These are phyloP conservation scores for Boletus eberwhitei DNA, from an alignment of 768 basidiomycete species.

Conservation along the genomic window DNA sequence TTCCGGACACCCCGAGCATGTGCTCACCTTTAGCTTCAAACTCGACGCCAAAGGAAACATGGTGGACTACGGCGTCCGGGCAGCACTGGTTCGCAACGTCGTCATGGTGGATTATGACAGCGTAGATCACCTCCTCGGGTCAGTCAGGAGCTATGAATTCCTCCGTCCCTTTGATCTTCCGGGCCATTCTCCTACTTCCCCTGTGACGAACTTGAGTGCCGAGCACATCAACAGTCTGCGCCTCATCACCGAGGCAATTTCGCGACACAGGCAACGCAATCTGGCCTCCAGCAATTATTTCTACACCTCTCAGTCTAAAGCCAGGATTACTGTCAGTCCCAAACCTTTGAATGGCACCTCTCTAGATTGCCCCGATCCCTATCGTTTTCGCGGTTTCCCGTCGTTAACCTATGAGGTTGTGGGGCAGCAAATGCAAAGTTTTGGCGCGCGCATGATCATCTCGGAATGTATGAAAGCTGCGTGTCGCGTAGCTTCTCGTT, in stretches of 20 bases:
- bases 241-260: conserved; percentile 29
- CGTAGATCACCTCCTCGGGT: conserved; percentile 53
- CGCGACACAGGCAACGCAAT: conserved; percentile 23
- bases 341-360: conserved; percentile 34
- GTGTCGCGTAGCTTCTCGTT: conserved; percentile 69
- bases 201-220: conserved; percentile 5
- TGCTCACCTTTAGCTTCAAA: conserved; percentile 79
- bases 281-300: conserved; percentile 22
- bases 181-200: not conserved
- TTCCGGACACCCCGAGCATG: conserved; percentile 45
- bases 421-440: conserved; percentile 19
- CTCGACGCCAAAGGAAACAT: conserved; percentile 62
- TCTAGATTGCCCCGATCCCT: conserved; percentile 26
- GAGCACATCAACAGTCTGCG: conserved; percentile 30
- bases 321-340: conserved; percentile 27
- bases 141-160: conserved; percentile 4
- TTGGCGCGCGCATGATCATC: conserved; percentile 56
- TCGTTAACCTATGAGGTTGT: conserved; percentile 44
- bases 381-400: conserved; percentile 49
- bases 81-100: conserved; percentile 73
- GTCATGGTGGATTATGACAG: conserved; percentile 59
- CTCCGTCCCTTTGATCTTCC: conserved; percentile 22
- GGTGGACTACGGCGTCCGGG: conserved; percentile 62
- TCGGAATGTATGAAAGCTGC: conserved; percentile 83
- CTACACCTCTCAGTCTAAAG: conserved; percentile 23